Percentiles rank a stretch among this genome's conserved stretches.
Evolutionary conservation across 495 filamentous ascomycete genomes (phyloP).

Genomic region (Penicillium fimorum): DNA sequence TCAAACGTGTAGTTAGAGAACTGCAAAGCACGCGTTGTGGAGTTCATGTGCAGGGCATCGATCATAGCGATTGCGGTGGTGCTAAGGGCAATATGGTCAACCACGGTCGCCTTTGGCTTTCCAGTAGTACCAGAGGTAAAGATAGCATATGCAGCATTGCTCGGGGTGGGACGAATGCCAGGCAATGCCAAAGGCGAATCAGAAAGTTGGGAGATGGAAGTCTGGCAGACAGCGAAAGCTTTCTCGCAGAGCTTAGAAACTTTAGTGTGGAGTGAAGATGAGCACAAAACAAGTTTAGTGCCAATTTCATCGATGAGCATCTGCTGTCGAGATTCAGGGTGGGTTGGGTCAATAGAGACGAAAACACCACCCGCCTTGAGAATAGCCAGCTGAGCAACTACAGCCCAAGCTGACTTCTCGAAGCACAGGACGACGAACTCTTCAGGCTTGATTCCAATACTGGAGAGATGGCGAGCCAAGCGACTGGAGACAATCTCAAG

Average conservation of each 20-base stretch:
- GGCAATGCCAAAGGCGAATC: conserved; percentile 18
- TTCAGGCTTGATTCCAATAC: conserved; percentile 45
- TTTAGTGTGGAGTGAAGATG: conserved; percentile 30
- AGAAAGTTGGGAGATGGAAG: conserved; percentile 31
- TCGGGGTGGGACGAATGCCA: conserved; percentile 15
- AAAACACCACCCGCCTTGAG: conserved; percentile 60
- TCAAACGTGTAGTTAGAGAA: conserved; percentile 71
- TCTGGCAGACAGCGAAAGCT: conserved; percentile 31
- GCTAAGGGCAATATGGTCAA: conserved; percentile 43
- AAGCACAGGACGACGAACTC: conserved; percentile 54
- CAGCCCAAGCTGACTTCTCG: conserved; percentile 55
- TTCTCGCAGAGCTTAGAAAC: conserved; percentile 32
- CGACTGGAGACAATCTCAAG: conserved; percentile 38
- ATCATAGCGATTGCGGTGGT: conserved; percentile 34
- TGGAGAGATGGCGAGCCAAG: conserved; percentile 36
- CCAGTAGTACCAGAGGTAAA: conserved; percentile 54
- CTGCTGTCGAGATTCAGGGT: conserved; percentile 54
- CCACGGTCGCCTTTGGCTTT: conserved; percentile 49
- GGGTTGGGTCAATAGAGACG: conserved; percentile 55
- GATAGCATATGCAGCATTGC: conserved; percentile 47
- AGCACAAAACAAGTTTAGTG: conserved; percentile 42
- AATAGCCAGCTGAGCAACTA: conserved; percentile 54
- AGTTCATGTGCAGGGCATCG: conserved; percentile 44
- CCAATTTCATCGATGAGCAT: conserved; percentile 51
- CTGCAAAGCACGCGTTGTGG: conserved; percentile 59